A percentile compares a stretch with the other conserved stretches of the same genome.
Conservation (phyloP, 805 yeast genomes). For the Wickerhamiella domercqiae region DNA sequence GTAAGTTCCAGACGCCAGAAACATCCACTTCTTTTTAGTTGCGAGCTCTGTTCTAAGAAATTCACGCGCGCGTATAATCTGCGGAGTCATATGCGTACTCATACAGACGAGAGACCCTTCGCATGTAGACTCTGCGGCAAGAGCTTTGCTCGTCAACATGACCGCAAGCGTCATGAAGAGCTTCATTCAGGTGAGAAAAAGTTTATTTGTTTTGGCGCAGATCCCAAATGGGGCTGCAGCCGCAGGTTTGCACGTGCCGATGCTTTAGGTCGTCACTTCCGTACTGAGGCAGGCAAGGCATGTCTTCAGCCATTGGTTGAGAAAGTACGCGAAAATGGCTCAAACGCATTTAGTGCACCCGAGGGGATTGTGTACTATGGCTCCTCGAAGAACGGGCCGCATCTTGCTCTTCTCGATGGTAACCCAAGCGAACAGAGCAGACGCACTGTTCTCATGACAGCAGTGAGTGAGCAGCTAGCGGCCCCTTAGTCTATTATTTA, state of each 20-base stretch:
- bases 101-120: slow-evolving; percentile 57
- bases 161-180: slow-evolving; percentile 58
- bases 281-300: slow-evolving; percentile 58
- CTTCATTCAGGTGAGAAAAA: slow-evolving; percentile 61
- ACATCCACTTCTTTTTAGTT: slow-evolving; percentile 57
- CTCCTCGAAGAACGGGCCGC: slow-evolving; percentile 11
- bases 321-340: slow-evolving; percentile 24
- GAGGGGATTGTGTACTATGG: slow-evolving; percentile 17
- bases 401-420: slow-evolving; percentile 8
- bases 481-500: slow-evolving; percentile 3
- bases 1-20: slow-evolving; percentile 38
- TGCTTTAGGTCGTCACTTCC: slow-evolving; percentile 59
- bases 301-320: slow-evolving; percentile 53
- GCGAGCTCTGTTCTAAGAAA: slow-evolving; percentile 69
- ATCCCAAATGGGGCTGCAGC: slow-evolving; percentile 53
- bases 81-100: slow-evolving; percentile 83
- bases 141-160: slow-evolving; percentile 65
- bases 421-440: slow-evolving; percentile 17
- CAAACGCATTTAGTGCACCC: slow-evolving; percentile 10
- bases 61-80: slow-evolving; percentile 89
- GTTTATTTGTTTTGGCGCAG: slow-evolving; percentile 52
- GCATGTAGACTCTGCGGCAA: slow-evolving; percentile 48
- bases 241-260: slow-evolving; percentile 62
- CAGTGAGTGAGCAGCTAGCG: slow-evolving; percentile 17
- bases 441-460: slow-evolving; percentile 18